Percentiles rank a stretch among this genome's conserved stretches.
Conservation (phyloP, 371 early-diverging fungal genomes). For the Mortierella sp. region DNA sequence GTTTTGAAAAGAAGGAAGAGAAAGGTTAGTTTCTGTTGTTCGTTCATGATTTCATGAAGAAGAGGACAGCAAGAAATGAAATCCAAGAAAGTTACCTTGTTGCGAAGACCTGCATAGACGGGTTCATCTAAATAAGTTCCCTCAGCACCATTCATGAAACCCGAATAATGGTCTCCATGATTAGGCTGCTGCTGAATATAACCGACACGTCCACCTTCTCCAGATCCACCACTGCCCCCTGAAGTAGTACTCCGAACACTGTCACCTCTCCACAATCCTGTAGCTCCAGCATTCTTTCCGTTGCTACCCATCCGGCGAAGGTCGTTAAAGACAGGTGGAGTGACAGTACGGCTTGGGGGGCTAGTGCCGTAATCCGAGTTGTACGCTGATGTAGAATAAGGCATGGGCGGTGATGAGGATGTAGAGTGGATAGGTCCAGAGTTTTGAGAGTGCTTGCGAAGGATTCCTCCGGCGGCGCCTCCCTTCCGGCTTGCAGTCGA, state of each 20-base stretch:
- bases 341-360: conserved; percentile 25
- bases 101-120: conserved; percentile 37
- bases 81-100: conserved; percentile 45
- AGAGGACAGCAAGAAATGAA: conserved; percentile 42
- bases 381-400: background rate
- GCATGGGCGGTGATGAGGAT: background rate
- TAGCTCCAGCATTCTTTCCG: background rate
- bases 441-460: conserved; percentile 3
- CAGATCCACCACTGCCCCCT: conserved; percentile 31
- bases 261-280: conserved; percentile 30
- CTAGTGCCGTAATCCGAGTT: conserved; percentile 11
- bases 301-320: conserved; percentile 30
- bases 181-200: conserved; percentile 29
- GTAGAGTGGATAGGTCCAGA: background rate
- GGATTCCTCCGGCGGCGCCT: background rate
- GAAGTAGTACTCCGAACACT: conserved; percentile 40
- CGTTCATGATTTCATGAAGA: background rate
- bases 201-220: background rate
- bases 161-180: conserved; percentile 8
- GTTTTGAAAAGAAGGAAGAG: background rate
- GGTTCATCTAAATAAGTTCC: conserved; percentile 34
- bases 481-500: conserved; percentile 11
- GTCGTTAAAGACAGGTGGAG: conserved; percentile 18
- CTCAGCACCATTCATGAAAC: conserved; percentile 18
- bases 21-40: background rate